Base-by-base conservation (phyloP, 2,329 filamentous ascomycete species). In the Talaromyces verruculosus region DNA sequence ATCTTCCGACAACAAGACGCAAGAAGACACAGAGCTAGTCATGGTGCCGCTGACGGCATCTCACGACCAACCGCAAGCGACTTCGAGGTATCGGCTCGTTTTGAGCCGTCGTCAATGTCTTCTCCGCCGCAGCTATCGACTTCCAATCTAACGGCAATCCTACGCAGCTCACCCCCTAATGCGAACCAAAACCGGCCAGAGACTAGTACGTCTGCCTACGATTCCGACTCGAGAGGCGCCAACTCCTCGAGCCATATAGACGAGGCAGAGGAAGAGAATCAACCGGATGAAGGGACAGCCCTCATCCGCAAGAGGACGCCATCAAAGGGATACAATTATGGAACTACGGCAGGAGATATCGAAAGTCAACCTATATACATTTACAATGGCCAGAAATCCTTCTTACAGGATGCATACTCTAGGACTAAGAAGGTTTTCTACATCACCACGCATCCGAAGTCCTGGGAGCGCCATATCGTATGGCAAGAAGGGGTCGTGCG, bases 401-500 rank as follows among this genome's bases (percentile, higher is more conserved):
- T 37, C n/a, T 30, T 55, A 5, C 65, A 65, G 11, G 66, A 69
- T 2, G 68, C 71, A 7, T 53, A 71, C 28, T 70, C 71, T 3
- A 70, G 65, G 7, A 59, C 72, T 11, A 68, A 69, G 6, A 69
- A 68, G 45, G 72, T 67, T 60, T 68, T 73, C 35, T 74, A 76
- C 71, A 71, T 75, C 17, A 67, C 85, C 8, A 55, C 61, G 2
- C 87, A 88, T 71, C 90, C 91, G 0, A 90, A 89, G 69, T 83
- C 82, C 25, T 97, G 93, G 91, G 83, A 94, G 75, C 83, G 82
- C 65, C 85, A 84, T 69, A 80, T 84, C 0, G 82, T 96, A 6
- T 89, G 88, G 83, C 77, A 86, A 45, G 84, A 85, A 53, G 84
- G 83, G 0, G 78, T 96, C 2, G 77, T 92, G 11, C 83, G 87